A percentile compares a stretch with the other conserved stretches of the same genome.
These are phyloP conservation scores for Aspergillus ochraceus DNA, from an alignment of 2,329 filamentous ascomycete species.

Conservation along the genomic window DNA sequence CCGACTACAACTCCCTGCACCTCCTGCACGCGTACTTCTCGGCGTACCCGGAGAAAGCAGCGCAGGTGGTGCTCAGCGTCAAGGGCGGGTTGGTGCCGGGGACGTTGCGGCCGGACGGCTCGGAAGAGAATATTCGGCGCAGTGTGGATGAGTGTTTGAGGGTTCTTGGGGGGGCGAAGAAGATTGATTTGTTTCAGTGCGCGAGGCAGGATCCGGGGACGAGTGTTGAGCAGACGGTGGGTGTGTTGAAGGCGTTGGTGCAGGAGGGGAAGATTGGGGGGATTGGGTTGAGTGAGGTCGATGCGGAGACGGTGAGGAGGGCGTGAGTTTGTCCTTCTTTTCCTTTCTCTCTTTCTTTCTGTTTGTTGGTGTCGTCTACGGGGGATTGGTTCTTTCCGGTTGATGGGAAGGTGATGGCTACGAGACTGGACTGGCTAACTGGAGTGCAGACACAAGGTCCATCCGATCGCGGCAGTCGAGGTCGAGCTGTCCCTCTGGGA, in stretches of 20 bases:
- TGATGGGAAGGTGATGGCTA: background rate
- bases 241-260: constrained; percentile 38
- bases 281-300: constrained; percentile 45
- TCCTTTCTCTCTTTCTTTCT: background rate
- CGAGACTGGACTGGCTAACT: background rate
- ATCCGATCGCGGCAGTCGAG: constrained; percentile 60
- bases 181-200: constrained; percentile 61
- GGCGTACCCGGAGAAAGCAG: constrained; percentile 63
- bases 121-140: constrained; percentile 54
- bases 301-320: constrained; percentile 46
- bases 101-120: constrained; percentile 49
- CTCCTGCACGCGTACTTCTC: constrained; percentile 64
- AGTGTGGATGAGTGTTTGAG: constrained; percentile 60
- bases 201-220: constrained; percentile 56
- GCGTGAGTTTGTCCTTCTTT: constrained; percentile 29
- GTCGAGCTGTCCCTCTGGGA: constrained; percentile 61
- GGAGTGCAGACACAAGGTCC: constrained; percentile 45
- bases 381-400: background rate
- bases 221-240: constrained; percentile 50
- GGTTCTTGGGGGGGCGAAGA: constrained; percentile 57
- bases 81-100: constrained; percentile 55
- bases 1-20: constrained; percentile 59
- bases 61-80: constrained; percentile 61
- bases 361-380: background rate
- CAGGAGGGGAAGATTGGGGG: constrained; percentile 47